Evolutionary conservation across 805 yeast genomes (phyloP).

Genomic region (Ogataea dorogensis): DNA sequence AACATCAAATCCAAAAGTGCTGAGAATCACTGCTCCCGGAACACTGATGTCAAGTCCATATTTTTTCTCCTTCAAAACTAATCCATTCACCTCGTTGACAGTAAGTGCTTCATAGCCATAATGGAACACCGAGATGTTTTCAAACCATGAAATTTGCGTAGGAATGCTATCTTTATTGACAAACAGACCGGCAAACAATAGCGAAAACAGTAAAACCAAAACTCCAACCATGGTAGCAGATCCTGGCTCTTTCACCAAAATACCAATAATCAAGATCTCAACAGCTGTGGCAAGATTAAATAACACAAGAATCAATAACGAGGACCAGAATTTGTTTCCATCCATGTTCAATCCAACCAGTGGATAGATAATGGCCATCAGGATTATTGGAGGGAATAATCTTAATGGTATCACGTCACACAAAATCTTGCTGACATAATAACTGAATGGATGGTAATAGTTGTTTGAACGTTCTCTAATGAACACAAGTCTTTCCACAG

Average conservation of each 20-base stretch:
- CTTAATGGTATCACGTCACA: constrained; percentile 93
- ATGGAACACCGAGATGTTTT: constrained; percentile 87
- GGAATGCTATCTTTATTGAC: constrained; percentile 69
- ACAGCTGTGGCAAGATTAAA: constrained; percentile 87
- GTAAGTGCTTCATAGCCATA: constrained; percentile 92
- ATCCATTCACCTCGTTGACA: constrained; percentile 87
- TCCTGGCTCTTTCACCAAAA: constrained; percentile 82
- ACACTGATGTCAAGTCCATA: constrained; percentile 93
- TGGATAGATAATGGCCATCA: constrained; percentile 83
- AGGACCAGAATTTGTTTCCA: constrained; percentile 68
- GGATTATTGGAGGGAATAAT: constrained; percentile 84
- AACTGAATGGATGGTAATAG: constrained; percentile 84
- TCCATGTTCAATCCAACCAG: constrained; percentile 83
- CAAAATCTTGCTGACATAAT: constrained; percentile 77
- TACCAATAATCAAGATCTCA: constrained; percentile 84
- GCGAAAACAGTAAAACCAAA: constrained; percentile 74
- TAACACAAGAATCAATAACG: constrained; percentile 65
- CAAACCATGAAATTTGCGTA: constrained; percentile 60
- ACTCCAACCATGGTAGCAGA: constrained; percentile 90
- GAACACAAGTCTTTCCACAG: constrained; percentile 84
- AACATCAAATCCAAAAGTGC: constrained; percentile 92
- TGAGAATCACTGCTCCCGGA: constrained; percentile 95
- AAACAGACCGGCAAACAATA: constrained; percentile 91
- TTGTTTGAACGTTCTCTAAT: constrained; percentile 93
- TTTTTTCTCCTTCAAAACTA: constrained; percentile 81